phyloP scores from a whole-genome alignment of 1,284 basidiomycete genomes.

The Malassezia slooffiae region DNA sequence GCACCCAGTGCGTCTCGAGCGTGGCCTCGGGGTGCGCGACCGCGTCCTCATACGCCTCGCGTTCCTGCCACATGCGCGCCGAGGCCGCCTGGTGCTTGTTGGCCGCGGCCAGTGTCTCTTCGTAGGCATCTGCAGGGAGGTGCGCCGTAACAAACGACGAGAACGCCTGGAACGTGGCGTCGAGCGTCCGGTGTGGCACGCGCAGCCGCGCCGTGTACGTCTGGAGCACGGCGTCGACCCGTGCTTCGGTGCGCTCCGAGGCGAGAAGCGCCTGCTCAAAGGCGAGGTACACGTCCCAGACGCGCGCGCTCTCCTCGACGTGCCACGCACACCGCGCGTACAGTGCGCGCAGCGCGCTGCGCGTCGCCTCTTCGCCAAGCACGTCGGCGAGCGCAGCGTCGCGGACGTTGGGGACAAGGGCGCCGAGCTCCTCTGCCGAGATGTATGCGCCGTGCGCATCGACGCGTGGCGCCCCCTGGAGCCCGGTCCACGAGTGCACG shows the following conservation, averaged over 20 bases:
- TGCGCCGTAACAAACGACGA: conserved; percentile 29
- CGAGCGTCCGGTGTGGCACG: conserved; percentile 9
- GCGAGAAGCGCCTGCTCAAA: conserved; percentile 23
- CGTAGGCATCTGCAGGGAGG: conserved; percentile 30
- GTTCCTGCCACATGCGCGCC: conserved; percentile 8
- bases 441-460: conserved; percentile 4
- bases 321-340: conserved; percentile 15
- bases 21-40: conserved; percentile 10
- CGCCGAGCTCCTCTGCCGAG: conserved; percentile 8
- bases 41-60: conserved; percentile 24
- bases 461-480: conserved; percentile 9
- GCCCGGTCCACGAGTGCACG: conserved; percentile 4
- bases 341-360: conserved; percentile 2
- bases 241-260: too few relatives aligned
- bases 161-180: conserved; percentile 28
- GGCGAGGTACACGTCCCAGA: conserved; percentile 27
- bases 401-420: conserved; percentile 13
- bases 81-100: conserved; percentile 21
- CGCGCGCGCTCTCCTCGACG: conserved; percentile 17
- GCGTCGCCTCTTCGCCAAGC: not conserved
- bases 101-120: conserved; percentile 27
- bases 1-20: conserved; percentile 12
- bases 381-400: conserved; percentile 5
- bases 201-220: not conserved
- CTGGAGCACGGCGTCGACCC: not conserved